phyloP scores from a whole-genome alignment of 75 land plant genomes.

The Cupressus sempervirens region DNA sequence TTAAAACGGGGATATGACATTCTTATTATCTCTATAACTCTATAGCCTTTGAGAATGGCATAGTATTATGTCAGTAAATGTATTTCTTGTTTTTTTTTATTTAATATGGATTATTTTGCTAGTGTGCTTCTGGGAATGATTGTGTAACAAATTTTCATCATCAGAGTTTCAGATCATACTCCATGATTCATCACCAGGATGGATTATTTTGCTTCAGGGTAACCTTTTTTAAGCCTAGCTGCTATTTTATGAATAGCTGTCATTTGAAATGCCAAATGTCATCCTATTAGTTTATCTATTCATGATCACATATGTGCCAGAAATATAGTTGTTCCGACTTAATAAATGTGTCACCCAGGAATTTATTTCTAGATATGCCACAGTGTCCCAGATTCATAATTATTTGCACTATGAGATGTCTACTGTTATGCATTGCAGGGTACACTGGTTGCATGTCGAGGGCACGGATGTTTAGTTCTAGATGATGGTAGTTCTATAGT shows the following conservation, averaged over 20 bases:
- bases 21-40: background rate
- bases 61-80: background rate
- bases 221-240: background rate
- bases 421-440: constrained; percentile 19
- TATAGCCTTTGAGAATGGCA: background rate
- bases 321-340: background rate
- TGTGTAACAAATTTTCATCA: too few relatives aligned
- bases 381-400: background rate
- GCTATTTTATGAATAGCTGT: background rate
- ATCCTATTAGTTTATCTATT: constrained; percentile 3
- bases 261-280: background rate
- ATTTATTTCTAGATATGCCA: background rate
- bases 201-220: background rate
- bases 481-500: constrained; percentile 24
- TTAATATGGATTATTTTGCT: background rate
- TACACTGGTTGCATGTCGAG: constrained; percentile 11
- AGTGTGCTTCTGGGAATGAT: background rate
- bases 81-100: too few relatives aligned
- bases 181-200: too few relatives aligned
- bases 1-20: too few relatives aligned
- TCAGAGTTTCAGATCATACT: too few relatives aligned
- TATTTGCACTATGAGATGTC: background rate
- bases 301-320: background rate
- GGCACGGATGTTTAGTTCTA: constrained; percentile 15
- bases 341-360: background rate